phyloP scores from a whole-genome alignment of 805 yeast genomes.

The Candida hispaniensis region DNA sequence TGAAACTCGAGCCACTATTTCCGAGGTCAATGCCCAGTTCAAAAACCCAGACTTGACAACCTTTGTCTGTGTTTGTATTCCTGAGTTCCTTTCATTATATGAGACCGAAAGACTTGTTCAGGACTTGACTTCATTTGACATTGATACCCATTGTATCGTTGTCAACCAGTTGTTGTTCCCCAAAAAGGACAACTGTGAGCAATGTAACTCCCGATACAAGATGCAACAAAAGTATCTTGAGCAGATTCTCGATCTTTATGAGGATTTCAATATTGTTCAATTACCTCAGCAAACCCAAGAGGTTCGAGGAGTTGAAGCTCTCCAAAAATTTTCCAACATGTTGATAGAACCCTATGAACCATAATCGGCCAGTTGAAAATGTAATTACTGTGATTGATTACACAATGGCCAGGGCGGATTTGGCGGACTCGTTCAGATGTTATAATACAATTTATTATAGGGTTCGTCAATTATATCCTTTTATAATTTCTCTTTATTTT shows the following conservation, averaged over 20 bases:
- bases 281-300: slow-evolving; percentile 93
- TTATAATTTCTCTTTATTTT: too few relatives aligned
- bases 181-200: slow-evolving; percentile 59
- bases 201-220: slow-evolving; percentile 87
- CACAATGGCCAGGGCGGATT: too few relatives aligned
- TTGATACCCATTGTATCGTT: slow-evolving; percentile 94
- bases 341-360: slow-evolving; percentile 71
- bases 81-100: slow-evolving; percentile 89
- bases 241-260: slow-evolving; percentile 92
- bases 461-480: too few relatives aligned
- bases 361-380: too few relatives aligned
- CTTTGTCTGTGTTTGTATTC: slow-evolving; percentile 86
- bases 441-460: too few relatives aligned
- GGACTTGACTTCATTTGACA: slow-evolving; percentile 85
- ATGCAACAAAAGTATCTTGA: slow-evolving; percentile 93
- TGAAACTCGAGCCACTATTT: slow-evolving; percentile 68
- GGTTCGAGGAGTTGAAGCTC: slow-evolving; percentile 83
- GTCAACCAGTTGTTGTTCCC: slow-evolving; percentile 90
- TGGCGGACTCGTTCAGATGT: too few relatives aligned
- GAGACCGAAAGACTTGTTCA: slow-evolving; percentile 98
- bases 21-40: slow-evolving; percentile 87
- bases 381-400: too few relatives aligned
- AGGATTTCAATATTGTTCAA: slow-evolving; percentile 91
- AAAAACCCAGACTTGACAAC: slow-evolving; percentile 94
- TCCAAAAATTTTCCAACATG: slow-evolving; percentile 73